Conservation (phyloP, 1,284 basidiomycete species). For the Cystobasidium sp. region DNA sequence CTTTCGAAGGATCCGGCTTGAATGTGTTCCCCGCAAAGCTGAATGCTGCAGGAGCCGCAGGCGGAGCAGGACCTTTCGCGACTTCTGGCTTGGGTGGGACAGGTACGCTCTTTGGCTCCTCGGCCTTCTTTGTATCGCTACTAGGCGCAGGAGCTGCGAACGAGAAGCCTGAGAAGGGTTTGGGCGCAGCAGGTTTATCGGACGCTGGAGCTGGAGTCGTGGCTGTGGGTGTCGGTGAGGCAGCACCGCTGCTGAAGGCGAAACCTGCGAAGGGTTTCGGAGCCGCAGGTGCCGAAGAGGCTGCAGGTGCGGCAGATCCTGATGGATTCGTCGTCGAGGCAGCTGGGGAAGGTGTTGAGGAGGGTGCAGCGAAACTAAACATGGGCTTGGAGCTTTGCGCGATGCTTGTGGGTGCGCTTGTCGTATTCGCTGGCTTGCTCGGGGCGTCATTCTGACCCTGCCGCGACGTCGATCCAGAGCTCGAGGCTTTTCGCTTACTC, state of each 20-base stretch:
- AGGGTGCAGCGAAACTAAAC: constrained; percentile 19
- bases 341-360: background rate
- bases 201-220: constrained; percentile 1
- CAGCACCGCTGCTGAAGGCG: constrained; percentile 28
- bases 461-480: constrained; percentile 27
- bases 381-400: constrained; percentile 25
- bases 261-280: constrained; percentile 36
- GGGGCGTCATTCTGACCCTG: constrained; percentile 17
- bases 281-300: constrained; percentile 4
- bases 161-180: constrained; percentile 27
- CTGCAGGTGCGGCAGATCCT: background rate
- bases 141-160: constrained; percentile 1
- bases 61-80: constrained; percentile 38
- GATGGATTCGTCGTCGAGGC: background rate
- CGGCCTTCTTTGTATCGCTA: constrained; percentile 3
- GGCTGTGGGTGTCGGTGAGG: constrained; percentile 7
- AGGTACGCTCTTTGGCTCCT: background rate
- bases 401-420: background rate
- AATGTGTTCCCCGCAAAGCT: constrained; percentile 49
- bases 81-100: constrained; percentile 3
- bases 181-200: constrained; percentile 4
- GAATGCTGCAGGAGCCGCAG: constrained; percentile 49
- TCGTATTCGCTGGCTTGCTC: background rate
- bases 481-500: constrained; percentile 54
- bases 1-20: constrained; percentile 42